Percentiles rank a stretch among this genome's conserved stretches.
phyloP scores from a whole-genome alignment of 2,329 filamentous ascomycete species.

The Ophiosphaerella korrae region DNA sequence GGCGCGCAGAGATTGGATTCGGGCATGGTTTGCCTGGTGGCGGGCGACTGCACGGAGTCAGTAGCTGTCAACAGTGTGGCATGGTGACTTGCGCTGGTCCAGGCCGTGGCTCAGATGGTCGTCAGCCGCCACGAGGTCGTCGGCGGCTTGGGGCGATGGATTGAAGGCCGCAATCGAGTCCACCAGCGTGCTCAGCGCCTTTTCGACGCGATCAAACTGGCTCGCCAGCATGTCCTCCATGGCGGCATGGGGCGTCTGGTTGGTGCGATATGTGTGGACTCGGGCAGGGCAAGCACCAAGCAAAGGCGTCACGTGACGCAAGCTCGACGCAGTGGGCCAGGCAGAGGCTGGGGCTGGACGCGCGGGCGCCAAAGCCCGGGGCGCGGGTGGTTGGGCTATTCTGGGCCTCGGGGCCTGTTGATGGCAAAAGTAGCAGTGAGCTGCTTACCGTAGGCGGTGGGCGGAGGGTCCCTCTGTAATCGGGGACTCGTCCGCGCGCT shows the following conservation, averaged over 20 bases:
- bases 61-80: neutral
- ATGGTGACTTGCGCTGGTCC: constrained; percentile 60
- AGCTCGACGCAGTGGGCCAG: neutral
- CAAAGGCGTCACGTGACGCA: neutral
- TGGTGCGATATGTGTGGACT: neutral
- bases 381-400: neutral
- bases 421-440: neutral
- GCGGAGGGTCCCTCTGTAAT: neutral
- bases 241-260: neutral
- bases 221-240: constrained; percentile 52
- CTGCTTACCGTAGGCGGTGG: neutral
- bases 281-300: neutral
- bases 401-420: neutral
- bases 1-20: constrained; percentile 70
- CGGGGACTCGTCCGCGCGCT: constrained; percentile 15
- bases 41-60: constrained; percentile 61
- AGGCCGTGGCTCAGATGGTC: constrained; percentile 69
- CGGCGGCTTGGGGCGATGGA: constrained; percentile 69
- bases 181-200: constrained; percentile 67
- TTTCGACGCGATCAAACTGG: constrained; percentile 54
- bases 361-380: constrained; percentile 3
- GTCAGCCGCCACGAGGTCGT: constrained; percentile 74
- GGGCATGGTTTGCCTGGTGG: constrained; percentile 76
- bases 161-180: constrained; percentile 85
- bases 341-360: neutral